Evolutionary conservation across 2,329 filamentous ascomycete species (phyloP), one percentile per base, ranked within the genome.

Genomic region (Alternaria arborescens): DNA sequence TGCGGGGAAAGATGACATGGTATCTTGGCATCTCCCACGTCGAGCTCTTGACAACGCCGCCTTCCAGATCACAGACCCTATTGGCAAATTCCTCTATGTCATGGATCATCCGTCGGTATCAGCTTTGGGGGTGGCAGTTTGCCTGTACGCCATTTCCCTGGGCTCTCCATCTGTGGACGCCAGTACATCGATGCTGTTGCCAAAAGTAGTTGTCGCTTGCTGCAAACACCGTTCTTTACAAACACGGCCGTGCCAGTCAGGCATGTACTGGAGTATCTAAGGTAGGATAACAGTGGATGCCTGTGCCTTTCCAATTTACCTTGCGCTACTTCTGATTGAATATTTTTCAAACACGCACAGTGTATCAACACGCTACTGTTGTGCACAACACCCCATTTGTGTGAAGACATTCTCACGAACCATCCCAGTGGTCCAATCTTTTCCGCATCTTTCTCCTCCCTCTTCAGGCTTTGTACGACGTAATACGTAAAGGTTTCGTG

Each of bases 1-100:
- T 58, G 65, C 60, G 65, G 65, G 62, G 61, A 61, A 65, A 38
- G 43, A 54, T 66, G 63, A 59, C 65, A 51, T 51, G 55, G 51
- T 12, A 30, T 42, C 55, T 60, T 61, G 51, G 50, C 60, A 54
- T 52, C 41, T 55, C 51, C 44, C 42, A 36, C 40, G 43, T 44
- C 52, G 55, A 24, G 30, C 36, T 34, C 32, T 28, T 20, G 52
- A 57, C 52, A 43, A 30, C 53, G 52, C 61, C 52, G 58, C 60
- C 55, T 58, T 56, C 41, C 34, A 44, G 24, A 34, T 36, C 36
- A 55, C 40, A 43, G 18, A 14, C 34, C 8, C 51, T 28, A 57
- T 64, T 53, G 60, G 61, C 28, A 34, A 46, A 30, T 38, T 50
- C 11, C 34, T n/a, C 38, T 53, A 40, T 57, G 58, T 62, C 22